A percentile compares a stretch with the other conserved stretches of the same genome.
Evolutionary conservation across 805 yeast species (phyloP).

Genomic region (Torulaspora microellipsoides): DNA sequence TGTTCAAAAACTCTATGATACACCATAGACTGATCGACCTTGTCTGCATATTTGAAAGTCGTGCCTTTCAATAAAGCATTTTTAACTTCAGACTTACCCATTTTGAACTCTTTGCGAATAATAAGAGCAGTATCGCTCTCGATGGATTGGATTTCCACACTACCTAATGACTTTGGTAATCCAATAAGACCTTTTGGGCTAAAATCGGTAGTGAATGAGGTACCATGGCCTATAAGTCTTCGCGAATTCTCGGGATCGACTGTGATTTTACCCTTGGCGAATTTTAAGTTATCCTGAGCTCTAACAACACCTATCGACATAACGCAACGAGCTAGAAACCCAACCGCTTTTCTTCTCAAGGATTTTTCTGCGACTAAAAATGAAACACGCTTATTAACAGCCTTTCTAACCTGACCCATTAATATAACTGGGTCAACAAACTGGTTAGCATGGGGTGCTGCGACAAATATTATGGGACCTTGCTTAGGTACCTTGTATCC

Average conservation of each 20-base stretch:
- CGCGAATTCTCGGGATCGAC: slow-evolving; percentile 52
- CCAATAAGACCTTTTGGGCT: slow-evolving; percentile 64
- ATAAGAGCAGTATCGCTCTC: slow-evolving; percentile 65
- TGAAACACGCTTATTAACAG: slow-evolving; percentile 63
- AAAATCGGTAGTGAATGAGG: slow-evolving; percentile 60
- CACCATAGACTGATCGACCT: slow-evolving; percentile 80
- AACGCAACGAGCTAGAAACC: slow-evolving; percentile 68
- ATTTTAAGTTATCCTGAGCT: slow-evolving; percentile 77
- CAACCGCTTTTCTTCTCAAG: slow-evolving; percentile 60
- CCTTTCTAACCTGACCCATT: slow-evolving; percentile 71
- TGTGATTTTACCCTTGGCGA: slow-evolving; percentile 62
- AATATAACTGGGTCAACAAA: slow-evolving; percentile 76
- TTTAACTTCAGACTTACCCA: slow-evolving; percentile 39
- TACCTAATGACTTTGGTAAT: slow-evolving; percentile 73
- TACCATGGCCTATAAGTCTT: slow-evolving; percentile 57
- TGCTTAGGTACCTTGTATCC: slow-evolving; percentile 63
- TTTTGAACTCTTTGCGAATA: slow-evolving; percentile 66
- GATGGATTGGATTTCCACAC: slow-evolving; percentile 62
- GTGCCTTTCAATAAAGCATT: slow-evolving; percentile 49
- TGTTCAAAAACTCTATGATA: slow-evolving; percentile 83
- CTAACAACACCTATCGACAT: slow-evolving; percentile 87
- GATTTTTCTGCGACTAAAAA: slow-evolving; percentile 85
- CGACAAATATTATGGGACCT: slow-evolving; percentile 89
- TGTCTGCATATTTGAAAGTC: slow-evolving; percentile 65
- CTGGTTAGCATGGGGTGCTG: slow-evolving; percentile 97